Evolutionary conservation across 441 rosid species (phyloP), one percentile per base, ranked within the genome.

Genomic region (Biscutella laevigata): DNA sequence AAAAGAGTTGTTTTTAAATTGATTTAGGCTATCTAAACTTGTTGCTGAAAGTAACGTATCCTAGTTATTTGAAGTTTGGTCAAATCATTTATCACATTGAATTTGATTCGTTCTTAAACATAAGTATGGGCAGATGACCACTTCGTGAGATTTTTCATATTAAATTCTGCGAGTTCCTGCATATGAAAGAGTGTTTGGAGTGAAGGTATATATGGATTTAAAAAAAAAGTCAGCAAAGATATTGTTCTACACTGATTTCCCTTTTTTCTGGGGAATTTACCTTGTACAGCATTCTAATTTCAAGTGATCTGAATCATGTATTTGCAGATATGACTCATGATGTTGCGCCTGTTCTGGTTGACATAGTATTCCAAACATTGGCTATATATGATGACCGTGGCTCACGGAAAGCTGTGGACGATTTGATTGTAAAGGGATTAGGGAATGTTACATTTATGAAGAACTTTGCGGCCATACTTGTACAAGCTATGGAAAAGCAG

Each of bases 401-500:
- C 44, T 83, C 95, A 10, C 83, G 86, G 71, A 79, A 66, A 64
- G 97, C 89, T 30, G 96, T 94, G 12, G 97, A 89, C 65, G 77
- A 80, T 24, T 55, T 87, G 64, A 77, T 89, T 67, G 74, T 69
- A 26, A 87, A 77, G 59, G 66, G 69, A 38, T 66, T 94, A 37
- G 68, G 62, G 15, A 80, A 79, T 67, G 71, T 75, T 47, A 35
- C 68, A 4, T 94, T 94, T 69, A 89, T 89, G 96, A 89, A 84
- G 72, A 68, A 57, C 39, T 94, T 86, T 74, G 99, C 95, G 0
- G 84, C 87, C 10, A 68, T 73, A 11, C 91, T 94, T 70, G 96
- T 94, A 47, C 96, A 86, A 76, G 68, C 64, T 39, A 86, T 84
- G 96, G 99, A 94, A 37, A 94, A 68, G 81, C 88, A 80, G 67